phyloP scores from a whole-genome alignment of 371 early-diverging fungal species.

The Mucor plumbeus region DNA sequence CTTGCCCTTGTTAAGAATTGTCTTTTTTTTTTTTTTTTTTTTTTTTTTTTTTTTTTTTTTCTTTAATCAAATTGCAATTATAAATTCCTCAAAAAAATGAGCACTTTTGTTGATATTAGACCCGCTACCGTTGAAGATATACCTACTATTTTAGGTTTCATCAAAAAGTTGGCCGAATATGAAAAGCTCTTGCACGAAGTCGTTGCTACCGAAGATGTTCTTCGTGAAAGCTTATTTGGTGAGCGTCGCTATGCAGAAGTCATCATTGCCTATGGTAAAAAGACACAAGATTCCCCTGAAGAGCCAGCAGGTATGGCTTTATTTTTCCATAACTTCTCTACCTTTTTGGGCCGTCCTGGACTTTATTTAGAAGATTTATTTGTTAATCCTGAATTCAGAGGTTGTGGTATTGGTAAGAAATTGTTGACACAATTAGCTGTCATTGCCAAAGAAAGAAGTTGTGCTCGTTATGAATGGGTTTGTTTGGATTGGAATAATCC shows the following conservation, averaged over 20 bases:
- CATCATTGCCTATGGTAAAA: constrained; percentile 60
- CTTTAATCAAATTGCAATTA: neutral
- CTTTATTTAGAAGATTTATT: constrained; percentile 86
- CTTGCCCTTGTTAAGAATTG: no score
- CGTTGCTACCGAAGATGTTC: constrained; percentile 70
- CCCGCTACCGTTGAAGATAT: constrained; percentile 68
- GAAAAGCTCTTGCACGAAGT: constrained; percentile 78
- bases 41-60: neutral
- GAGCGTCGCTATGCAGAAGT: constrained; percentile 70
- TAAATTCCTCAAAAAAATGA: neutral
- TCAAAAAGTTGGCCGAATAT: constrained; percentile 76
- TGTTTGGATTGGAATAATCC: constrained; percentile 27
- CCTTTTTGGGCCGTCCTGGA: constrained; percentile 77
- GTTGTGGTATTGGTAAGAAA: constrained; percentile 72
- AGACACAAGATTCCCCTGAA: constrained; percentile 29
- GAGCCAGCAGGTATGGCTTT: constrained; percentile 79
- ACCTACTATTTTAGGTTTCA: constrained; percentile 69
- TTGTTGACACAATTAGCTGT: constrained; percentile 73
- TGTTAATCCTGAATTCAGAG: constrained; percentile 71
- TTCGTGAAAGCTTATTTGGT: constrained; percentile 69
- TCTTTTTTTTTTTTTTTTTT: neutral
- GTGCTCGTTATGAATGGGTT: constrained; percentile 81
- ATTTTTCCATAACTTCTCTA: constrained; percentile 84
- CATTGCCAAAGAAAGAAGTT: constrained; percentile 66
- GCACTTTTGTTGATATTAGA: constrained; percentile 45